A percentile compares a stretch with the other conserved stretches of the same genome.
Conservation (phyloP, 345 rosid genomes). For the Euphorbia pulcherrima region DNA sequence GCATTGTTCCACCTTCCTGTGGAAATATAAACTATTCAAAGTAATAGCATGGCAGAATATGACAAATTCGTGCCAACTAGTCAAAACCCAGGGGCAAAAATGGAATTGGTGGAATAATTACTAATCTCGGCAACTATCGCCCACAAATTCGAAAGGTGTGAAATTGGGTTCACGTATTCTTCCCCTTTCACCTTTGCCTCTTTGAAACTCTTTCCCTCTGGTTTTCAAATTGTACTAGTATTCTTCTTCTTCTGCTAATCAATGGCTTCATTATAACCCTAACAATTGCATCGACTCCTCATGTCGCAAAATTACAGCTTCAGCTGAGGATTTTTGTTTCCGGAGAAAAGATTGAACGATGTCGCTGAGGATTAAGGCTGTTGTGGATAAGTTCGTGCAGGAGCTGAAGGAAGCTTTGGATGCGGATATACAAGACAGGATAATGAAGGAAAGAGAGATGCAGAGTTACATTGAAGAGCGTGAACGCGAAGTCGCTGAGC, state of each 20-base stretch:
- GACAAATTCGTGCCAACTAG: no score
- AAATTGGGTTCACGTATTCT: background rate
- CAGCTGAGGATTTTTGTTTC: background rate
- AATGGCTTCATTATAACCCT: background rate
- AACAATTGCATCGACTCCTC: background rate
- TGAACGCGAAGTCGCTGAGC: conserved; percentile 94
- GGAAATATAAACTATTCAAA: no score
- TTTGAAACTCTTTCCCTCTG: background rate
- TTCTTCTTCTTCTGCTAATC: background rate
- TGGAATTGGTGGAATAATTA: no score
- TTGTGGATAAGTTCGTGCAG: conserved; percentile 92
- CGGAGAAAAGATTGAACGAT: conserved; percentile 27
- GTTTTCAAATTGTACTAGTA: background rate
- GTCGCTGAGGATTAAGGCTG: conserved; percentile 83
- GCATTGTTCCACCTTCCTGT: background rate
- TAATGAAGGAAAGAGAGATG: conserved; percentile 99
- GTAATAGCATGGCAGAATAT: no score
- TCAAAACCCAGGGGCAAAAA: no score
- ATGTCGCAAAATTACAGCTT: background rate
- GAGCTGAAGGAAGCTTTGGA: conserved; percentile 94
- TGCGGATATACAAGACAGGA: conserved; percentile 89
- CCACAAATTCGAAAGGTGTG: background rate
- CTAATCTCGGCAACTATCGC: background rate
- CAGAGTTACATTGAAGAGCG: conserved; percentile 95
- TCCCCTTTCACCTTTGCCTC: background rate